Base-by-base conservation (phyloP, 164 flowering plant species). In the Stephania yunnanensis region DNA sequence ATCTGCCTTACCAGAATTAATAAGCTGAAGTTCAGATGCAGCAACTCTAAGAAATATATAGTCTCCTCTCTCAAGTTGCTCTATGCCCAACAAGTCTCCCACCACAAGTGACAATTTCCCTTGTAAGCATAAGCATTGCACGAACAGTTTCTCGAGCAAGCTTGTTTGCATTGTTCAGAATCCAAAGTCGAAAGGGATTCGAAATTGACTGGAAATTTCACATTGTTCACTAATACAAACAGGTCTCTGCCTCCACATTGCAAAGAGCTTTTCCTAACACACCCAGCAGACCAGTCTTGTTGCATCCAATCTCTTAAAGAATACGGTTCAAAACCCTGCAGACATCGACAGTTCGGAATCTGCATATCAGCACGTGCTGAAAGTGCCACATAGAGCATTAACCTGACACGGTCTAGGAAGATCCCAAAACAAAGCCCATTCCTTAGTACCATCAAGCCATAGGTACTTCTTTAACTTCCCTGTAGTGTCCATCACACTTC, bases 71-170 rank as follows among this genome's bases (percentile, higher is more conserved):
- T 61, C 44, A 73, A 7, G 17, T 10, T 31, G 25, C 15, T 30
- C 25, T n/a, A 20, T 63, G 44, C 55, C 5, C 6, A 42, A 11
- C 17, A 76, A 25, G 12, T 50, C n/a, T 19, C 19, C 69, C 11
- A 7, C 78, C 78, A 76, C 36, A 36, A 6, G 66, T 55, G 15
- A 45, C 79, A 72, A 68, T 66, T 68, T 22, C 53, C 13, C 11
- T 48, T 48, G 53, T 48, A 48, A 8, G 53, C 53, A 12, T 78
- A 86, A 68, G 82, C 88, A 4, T n/a, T 61, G 31, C 87, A 84
- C 10, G 85, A 83, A 82, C 86, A 84, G 53, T 75, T 83, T 8
- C 20, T 77, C 50, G 69, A 31, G 73, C 87, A 84, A 12, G n/a
- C n/a, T 0, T 25, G 48, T 19, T 67, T 45, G 74, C 85, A 82